Conservation (phyloP, 23 red algal genomes). For the Gracilaria domingensis region DNA sequence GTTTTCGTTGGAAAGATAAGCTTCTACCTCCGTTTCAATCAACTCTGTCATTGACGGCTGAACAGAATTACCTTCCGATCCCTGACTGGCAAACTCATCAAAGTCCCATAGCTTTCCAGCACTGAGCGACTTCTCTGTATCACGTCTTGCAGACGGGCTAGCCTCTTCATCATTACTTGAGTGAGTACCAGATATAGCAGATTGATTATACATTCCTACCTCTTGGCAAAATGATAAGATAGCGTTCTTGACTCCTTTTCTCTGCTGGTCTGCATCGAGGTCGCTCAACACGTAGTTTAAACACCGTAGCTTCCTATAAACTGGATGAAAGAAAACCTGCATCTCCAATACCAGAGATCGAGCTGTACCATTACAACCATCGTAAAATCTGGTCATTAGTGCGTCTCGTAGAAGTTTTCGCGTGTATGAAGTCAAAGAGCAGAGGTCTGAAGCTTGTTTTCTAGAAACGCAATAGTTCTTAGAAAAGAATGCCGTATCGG, state of each 20-base stretch:
- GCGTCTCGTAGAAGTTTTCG: not conserved
- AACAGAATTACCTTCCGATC: too few species aligned
- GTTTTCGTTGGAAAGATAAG: too few species aligned
- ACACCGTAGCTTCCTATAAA: not conserved
- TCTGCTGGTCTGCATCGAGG: not conserved
- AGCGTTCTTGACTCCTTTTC: not conserved
- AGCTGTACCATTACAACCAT: conserved; percentile 23
- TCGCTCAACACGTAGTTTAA: not conserved
- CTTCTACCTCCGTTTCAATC: too few species aligned
- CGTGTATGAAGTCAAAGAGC: not conserved
- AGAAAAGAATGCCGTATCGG: not conserved
- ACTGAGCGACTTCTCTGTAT: too few species aligned
- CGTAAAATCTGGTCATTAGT: conserved; percentile 26
- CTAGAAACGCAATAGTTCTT: too few species aligned
- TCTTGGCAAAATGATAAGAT: not conserved
- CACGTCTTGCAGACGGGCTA: too few species aligned
- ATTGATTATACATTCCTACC: too few species aligned
- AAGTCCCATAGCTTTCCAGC: too few species aligned
- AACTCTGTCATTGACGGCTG: too few species aligned
- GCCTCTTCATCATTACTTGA: too few species aligned
- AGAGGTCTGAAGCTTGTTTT: not conserved
- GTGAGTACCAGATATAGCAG: too few species aligned
- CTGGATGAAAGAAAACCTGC: conserved; percentile 40
- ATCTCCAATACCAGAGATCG: conserved; percentile 32
- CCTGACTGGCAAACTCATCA: too few species aligned